Base-by-base conservation (phyloP, 2,329 filamentous ascomycete genomes). In the Beauveria caledonica region DNA sequence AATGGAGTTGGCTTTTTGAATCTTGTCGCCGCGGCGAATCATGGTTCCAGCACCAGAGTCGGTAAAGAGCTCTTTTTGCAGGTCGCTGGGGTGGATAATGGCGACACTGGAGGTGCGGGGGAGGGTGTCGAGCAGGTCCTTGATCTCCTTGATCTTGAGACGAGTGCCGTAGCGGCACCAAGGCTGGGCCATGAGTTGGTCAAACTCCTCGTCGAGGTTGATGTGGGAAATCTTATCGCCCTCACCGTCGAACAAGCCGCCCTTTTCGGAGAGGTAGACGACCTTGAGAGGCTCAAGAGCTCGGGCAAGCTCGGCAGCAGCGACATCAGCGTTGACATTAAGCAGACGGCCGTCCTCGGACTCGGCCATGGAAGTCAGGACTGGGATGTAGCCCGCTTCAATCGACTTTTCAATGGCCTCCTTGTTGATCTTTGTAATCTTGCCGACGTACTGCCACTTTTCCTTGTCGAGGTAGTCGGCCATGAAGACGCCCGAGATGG, bases 251-350 rank as follows among this genome's bases (percentile, higher is more conserved):
- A 96, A 96, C 39, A 99, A 78, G 8, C 93, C 94, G 54, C 94
- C 94, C 82, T 97, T 97, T 78, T 99, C 94, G 5, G 92, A 95
- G n/a, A 97, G 82, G 73, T 97, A 99, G 62, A 99, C 92, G 63
- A 97, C 93, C 85, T 99, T 99, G 69, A 97, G 79, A 27, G 94
- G 94, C 75, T 97, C 87, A 58, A 99, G 80, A 60, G 89, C 86
- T 62, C 90, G 87, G 25, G 94, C 93, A 63, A 99, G 81, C 77
- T 97, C 93, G 65, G 92, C 92, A 33, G 94, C 94, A 40, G 93
- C 93, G 63, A 97, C 93, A 74, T 99, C 94, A 40, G 94, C 94
- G 70, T 99, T 99, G 73, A 99, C 94, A 71, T 99, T 99, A 64
- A 99, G 82, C 56, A 97, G 86, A 73, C 93, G 91, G 9, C 94